phyloP scores from a whole-genome alignment of 2,329 filamentous ascomycete genomes.

The Fusarium albidum region DNA sequence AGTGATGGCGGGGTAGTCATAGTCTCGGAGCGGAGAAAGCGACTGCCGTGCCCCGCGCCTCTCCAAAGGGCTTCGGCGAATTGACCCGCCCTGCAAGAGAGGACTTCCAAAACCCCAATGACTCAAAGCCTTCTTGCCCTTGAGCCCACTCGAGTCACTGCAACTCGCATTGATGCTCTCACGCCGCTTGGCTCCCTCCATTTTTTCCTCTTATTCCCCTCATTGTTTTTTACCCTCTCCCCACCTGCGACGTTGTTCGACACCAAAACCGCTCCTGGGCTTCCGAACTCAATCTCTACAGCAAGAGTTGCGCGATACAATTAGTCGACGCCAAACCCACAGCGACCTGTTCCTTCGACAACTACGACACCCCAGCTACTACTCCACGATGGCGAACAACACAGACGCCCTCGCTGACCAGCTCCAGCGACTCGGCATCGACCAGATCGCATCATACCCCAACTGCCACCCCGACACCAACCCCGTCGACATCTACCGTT shows the following conservation, averaged over 20 bases:
- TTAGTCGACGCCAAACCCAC: slow-evolving; percentile 1
- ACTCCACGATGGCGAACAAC: slow-evolving; percentile 34
- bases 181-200: slow-evolving; percentile 36
- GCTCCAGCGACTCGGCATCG: slow-evolving; percentile 36
- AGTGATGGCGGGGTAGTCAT: slow-evolving; percentile 27
- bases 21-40: slow-evolving; percentile 29
- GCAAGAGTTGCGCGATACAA: not conserved
- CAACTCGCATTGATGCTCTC: slow-evolving; percentile 40
- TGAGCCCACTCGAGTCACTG: slow-evolving; percentile 42
- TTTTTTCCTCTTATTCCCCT: slow-evolving; percentile 33
- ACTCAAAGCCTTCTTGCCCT: slow-evolving; percentile 36
- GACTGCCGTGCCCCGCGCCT: slow-evolving; percentile 32
- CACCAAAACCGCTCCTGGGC: slow-evolving; percentile 10
- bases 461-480: slow-evolving; percentile 74
- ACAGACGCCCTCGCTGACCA: slow-evolving; percentile 37
- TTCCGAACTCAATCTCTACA: slow-evolving; percentile 4
- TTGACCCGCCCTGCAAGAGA: slow-evolving; percentile 27
- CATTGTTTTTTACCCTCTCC: slow-evolving; percentile 15
- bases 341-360: slow-evolving; percentile 15
- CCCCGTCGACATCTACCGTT: slow-evolving; percentile 81
- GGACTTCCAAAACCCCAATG: slow-evolving; percentile 12
- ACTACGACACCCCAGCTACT: slow-evolving; percentile 7
- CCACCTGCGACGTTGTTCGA: slow-evolving; percentile 15
- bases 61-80: slow-evolving; percentile 24
- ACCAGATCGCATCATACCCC: slow-evolving; percentile 51